phyloP scores from a whole-genome alignment of 2,329 filamentous ascomycete genomes.

The Penicillium hesseltinei region DNA sequence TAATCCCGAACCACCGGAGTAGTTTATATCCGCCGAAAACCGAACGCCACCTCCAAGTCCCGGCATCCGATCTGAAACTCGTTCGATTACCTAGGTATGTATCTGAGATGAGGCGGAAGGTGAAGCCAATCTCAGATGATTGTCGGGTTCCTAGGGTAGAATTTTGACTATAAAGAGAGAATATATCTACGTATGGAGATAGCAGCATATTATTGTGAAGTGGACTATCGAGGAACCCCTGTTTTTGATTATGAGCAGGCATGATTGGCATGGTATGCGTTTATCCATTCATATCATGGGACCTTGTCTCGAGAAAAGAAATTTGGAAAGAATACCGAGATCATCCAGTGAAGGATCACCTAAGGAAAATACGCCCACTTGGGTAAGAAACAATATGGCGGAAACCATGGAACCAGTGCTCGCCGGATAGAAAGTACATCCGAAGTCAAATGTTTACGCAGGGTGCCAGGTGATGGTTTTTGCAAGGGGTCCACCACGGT shows the following conservation, averaged over 20 bases:
- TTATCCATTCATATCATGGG: background rate
- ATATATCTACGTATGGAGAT: background rate
- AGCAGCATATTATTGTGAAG: background rate
- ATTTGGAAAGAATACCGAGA: background rate
- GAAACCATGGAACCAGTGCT: background rate
- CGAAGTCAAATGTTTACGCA: background rate
- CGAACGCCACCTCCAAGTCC: background rate
- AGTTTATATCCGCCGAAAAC: background rate
- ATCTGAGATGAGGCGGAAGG: background rate
- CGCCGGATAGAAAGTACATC: background rate
- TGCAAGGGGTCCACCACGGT: conserved; percentile 29
- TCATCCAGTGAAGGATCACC: background rate
- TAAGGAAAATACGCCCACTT: background rate
- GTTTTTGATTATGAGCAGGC: background rate
- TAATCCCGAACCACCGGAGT: background rate
- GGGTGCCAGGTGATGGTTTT: conserved; percentile 28
- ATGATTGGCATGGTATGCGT: background rate
- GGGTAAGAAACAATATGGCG: background rate
- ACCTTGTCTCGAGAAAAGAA: background rate
- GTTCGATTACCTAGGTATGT: background rate
- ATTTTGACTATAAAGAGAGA: background rate
- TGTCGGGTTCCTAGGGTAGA: background rate
- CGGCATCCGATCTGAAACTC: background rate
- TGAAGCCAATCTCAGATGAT: background rate
- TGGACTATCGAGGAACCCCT: background rate